Evolutionary conservation across 2,329 filamentous ascomycete genomes (phyloP).

Genomic region (Cladophialophora exuberans): DNA sequence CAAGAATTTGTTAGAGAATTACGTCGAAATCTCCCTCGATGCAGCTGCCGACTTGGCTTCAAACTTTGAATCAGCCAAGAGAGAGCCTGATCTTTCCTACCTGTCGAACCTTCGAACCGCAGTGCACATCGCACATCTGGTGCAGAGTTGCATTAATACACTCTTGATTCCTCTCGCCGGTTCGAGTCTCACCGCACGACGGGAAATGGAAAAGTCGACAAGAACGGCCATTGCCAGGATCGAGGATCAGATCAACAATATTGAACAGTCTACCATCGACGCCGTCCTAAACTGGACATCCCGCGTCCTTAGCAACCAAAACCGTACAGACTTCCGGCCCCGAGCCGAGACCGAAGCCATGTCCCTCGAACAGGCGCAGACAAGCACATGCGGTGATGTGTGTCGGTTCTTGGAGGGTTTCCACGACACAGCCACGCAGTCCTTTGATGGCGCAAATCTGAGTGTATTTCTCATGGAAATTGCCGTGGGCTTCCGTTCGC

Average conservation of each 20-base stretch:
- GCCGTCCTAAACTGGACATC: slow-evolving; percentile 76
- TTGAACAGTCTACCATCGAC: slow-evolving; percentile 70
- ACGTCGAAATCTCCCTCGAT: slow-evolving; percentile 67
- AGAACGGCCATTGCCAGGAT: slow-evolving; percentile 73
- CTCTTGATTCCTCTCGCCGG: slow-evolving; percentile 89
- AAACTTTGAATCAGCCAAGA: slow-evolving; percentile 76
- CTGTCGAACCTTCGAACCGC: slow-evolving; percentile 77
- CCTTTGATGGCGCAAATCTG: slow-evolving; percentile 82
- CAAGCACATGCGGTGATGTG: slow-evolving; percentile 79
- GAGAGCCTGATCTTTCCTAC: slow-evolving; percentile 85
- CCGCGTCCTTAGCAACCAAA: slow-evolving; percentile 74
- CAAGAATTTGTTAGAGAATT: slow-evolving; percentile 83
- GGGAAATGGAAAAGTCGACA: slow-evolving; percentile 84
- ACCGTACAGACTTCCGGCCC: slow-evolving; percentile 89
- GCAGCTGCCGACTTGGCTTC: slow-evolving; percentile 74
- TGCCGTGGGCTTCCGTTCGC: slow-evolving; percentile 72
- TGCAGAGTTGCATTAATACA: slow-evolving; percentile 88
- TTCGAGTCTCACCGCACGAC: slow-evolving; percentile 84
- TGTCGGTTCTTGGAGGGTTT: slow-evolving; percentile 77
- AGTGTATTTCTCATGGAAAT: slow-evolving; percentile 82
- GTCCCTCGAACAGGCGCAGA: slow-evolving; percentile 75
- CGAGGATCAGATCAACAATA: slow-evolving; percentile 78
- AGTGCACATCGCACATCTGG: slow-evolving; percentile 87
- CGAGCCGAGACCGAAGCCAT: slow-evolving; percentile 69
- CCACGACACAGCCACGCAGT: slow-evolving; percentile 63